Percentiles rank a stretch among this genome's conserved stretches.
Evolutionary conservation across 2,329 filamentous ascomycete species (phyloP).

Genomic region (Sphaerulina populicola): DNA sequence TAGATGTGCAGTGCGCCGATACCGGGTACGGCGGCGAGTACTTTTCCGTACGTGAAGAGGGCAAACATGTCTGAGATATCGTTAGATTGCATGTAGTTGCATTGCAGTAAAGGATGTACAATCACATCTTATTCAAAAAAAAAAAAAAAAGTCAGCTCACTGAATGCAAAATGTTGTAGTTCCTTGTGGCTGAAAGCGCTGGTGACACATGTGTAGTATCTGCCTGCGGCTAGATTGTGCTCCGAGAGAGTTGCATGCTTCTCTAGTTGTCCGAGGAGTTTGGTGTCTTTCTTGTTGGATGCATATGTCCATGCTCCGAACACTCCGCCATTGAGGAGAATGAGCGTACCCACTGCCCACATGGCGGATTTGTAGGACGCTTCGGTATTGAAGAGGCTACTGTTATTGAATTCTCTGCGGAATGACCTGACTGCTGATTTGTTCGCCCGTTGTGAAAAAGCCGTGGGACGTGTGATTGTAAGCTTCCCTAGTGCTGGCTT

Average conservation of each 20-base stretch:
- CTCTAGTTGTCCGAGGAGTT: constrained; percentile 14
- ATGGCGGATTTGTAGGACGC: constrained; percentile 4
- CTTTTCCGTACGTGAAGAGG: constrained; percentile 33
- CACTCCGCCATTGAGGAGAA: constrained; percentile 37
- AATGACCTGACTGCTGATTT: background rate
- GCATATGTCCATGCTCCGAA: constrained; percentile 35
- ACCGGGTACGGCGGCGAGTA: constrained; percentile 29
- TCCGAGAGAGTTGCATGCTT: constrained; percentile 32
- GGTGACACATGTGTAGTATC: constrained; percentile 36
- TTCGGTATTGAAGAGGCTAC: background rate
- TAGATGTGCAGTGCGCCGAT: constrained; percentile 25
- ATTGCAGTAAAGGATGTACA: constrained; percentile 20
- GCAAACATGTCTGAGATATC: constrained; percentile 33
- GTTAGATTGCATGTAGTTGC: constrained; percentile 19
- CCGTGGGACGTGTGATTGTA: background rate
- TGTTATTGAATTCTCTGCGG: background rate
- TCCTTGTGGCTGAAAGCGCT: constrained; percentile 35
- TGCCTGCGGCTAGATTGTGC: constrained; percentile 25
- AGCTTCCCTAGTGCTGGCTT: background rate
- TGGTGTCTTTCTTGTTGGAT: constrained; percentile 16
- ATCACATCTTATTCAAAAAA: background rate
- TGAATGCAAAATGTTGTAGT: constrained; percentile 34
- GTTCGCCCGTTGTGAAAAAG: background rate
- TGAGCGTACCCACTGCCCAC: constrained; percentile 31
- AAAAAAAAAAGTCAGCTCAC: background rate